Conservation (phyloP, 2,329 filamentous ascomycete genomes). For the Trichoderma sp. region DNA sequence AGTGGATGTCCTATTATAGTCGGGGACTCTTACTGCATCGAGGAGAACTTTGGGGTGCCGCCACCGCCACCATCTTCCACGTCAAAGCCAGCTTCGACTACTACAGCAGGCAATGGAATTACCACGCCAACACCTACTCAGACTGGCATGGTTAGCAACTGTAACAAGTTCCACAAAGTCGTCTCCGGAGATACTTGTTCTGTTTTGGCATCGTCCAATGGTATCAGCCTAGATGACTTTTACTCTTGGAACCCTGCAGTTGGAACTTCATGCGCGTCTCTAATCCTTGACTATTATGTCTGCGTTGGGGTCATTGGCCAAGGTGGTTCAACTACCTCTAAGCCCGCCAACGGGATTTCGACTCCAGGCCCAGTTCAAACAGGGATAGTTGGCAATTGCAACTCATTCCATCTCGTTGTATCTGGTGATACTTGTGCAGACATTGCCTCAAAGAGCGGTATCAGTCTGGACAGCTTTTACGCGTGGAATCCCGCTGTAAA, state of each 20-base stretch:
- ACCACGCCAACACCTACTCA: constrained; percentile 18
- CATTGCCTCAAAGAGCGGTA: not conserved
- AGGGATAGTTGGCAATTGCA: not conserved
- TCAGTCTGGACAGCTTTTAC: not conserved
- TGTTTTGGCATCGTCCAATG: not conserved
- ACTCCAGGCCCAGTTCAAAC: not conserved
- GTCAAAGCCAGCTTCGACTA: not conserved
- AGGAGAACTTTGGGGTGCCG: not conserved
- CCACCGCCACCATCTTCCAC: not conserved
- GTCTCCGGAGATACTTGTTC: constrained; percentile 23
- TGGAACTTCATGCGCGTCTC: not conserved
- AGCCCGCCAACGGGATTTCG: not conserved
- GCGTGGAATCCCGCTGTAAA: not conserved
- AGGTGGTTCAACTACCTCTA: not conserved
- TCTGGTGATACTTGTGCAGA: not conserved
- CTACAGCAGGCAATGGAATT: not conserved
- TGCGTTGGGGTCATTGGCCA: not conserved
- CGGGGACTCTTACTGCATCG: not conserved
- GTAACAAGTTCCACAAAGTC: constrained; percentile 21
- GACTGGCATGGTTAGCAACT: constrained; percentile 17
- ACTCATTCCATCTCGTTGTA: not conserved
- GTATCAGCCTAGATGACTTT: not conserved
- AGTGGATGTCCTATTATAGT: not conserved
- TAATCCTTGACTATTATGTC: not conserved
- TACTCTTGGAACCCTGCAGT: not conserved